phyloP scores from a whole-genome alignment of 352 stramenopile species.

The Labyrinthula sp. region DNA sequence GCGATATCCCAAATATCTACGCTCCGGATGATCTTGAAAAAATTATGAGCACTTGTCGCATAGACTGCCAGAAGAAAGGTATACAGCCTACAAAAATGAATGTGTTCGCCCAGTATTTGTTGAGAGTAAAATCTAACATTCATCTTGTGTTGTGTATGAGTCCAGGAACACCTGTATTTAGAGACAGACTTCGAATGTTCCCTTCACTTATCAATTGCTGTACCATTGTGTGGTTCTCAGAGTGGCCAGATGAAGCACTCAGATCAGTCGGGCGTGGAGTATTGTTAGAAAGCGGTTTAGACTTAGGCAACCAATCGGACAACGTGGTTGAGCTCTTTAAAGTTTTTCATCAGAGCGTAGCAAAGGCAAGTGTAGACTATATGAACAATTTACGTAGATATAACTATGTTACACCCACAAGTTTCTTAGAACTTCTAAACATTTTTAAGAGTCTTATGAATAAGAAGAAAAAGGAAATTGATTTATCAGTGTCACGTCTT shows the following conservation, averaged over 20 bases:
- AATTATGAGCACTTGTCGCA: slow-evolving; percentile 64
- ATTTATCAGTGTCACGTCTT: slow-evolving; percentile 64
- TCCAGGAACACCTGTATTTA: slow-evolving; percentile 73
- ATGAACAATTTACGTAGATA: slow-evolving; percentile 58
- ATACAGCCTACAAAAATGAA: slow-evolving; percentile 73
- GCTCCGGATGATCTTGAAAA: slow-evolving; percentile 63
- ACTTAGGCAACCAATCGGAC: slow-evolving; percentile 48
- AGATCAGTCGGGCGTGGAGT: slow-evolving; percentile 70
- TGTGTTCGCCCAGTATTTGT: slow-evolving; percentile 71
- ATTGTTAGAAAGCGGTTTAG: slow-evolving; percentile 54
- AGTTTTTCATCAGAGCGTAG: slow-evolving; percentile 74
- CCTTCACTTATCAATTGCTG: slow-evolving; percentile 83
- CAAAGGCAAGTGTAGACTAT: slow-evolving; percentile 51
- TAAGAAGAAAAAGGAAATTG: slow-evolving; percentile 65
- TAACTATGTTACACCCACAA: slow-evolving; percentile 84
- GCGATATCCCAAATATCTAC: slow-evolving; percentile 78
- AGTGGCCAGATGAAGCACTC: slow-evolving; percentile 78
- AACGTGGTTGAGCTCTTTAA: slow-evolving; percentile 78
- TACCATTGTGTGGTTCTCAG: slow-evolving; percentile 85
- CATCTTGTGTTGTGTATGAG: slow-evolving; percentile 73
- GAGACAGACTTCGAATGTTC: slow-evolving; percentile 74
- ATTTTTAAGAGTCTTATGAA: slow-evolving; percentile 75
- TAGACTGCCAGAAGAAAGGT: slow-evolving; percentile 63
- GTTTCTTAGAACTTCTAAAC: slow-evolving; percentile 77
- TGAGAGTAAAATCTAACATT: slow-evolving; percentile 70